Conservation (phyloP, 2,329 filamentous ascomycete genomes). For the Phaeosphaeriaceae sp. region DNA sequence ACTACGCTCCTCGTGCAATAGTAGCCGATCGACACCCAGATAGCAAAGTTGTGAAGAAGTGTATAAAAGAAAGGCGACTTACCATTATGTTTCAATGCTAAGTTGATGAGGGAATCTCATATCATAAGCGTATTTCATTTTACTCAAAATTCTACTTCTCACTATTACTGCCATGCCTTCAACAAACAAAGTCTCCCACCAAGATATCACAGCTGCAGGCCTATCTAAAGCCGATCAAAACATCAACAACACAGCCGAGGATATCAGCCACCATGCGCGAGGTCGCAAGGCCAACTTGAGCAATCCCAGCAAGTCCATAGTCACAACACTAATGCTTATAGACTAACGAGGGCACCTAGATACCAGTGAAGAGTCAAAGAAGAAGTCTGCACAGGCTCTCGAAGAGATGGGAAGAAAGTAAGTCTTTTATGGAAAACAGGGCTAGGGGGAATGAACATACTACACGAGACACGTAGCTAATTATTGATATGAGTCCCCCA, state of each 20-base stretch:
- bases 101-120: no score
- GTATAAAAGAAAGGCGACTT: no score
- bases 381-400: constrained; percentile 52
- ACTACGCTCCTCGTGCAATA: no score
- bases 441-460: constrained; percentile 51
- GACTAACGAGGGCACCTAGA: constrained; percentile 6
- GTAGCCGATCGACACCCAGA: no score
- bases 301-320: constrained; percentile 51
- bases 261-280: constrained; percentile 21
- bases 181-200: constrained; percentile 11
- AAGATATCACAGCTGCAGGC: constrained; percentile 25
- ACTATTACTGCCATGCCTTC: not conserved
- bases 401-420: constrained; percentile 53
- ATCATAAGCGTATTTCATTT: no score
- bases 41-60: no score
- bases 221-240: constrained; percentile 27
- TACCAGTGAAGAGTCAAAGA: constrained; percentile 48
- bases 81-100: no score
- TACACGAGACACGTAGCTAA: no score
- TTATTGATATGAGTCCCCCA: no score
- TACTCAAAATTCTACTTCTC: not conserved
- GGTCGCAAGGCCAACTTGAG: constrained; percentile 58
- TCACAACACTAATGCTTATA: not conserved
- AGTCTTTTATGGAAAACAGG: constrained; percentile 53
- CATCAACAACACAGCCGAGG: constrained; percentile 31